Percentiles rank a stretch among this genome's conserved stretches.
Conservation (phyloP, 1,284 basidiomycete species). For the Cutaneotrichosporon spelunceum region DNA sequence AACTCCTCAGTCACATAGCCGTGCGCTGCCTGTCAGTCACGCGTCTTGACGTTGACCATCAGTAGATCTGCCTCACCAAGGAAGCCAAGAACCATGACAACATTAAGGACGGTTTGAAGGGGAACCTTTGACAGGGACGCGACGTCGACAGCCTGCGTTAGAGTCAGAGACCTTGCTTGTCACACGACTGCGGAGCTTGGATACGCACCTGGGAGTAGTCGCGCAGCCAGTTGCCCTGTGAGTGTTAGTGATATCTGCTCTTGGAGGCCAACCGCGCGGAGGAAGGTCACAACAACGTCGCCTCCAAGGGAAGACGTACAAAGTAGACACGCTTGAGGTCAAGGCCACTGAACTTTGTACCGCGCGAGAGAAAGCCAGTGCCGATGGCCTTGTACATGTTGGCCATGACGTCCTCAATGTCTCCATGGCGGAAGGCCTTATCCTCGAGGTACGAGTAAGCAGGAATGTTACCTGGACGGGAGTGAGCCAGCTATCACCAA, state of each 20-base stretch:
- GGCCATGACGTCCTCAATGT: conserved; percentile 60
- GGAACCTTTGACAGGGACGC: conserved; percentile 67
- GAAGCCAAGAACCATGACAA: conserved; percentile 86
- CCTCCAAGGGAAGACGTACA: conserved; percentile 11
- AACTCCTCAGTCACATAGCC: conserved; percentile 61
- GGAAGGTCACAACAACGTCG: background rate
- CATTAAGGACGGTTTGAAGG: conserved; percentile 76
- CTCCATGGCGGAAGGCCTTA: conserved; percentile 77
- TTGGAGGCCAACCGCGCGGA: background rate
- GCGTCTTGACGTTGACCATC: background rate
- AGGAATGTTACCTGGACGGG: conserved; percentile 46
- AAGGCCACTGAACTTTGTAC: conserved; percentile 61
- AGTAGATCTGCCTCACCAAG: conserved; percentile 15
- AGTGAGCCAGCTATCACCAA: background rate
- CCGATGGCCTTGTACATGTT: conserved; percentile 62
- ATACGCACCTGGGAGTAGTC: conserved; percentile 61
- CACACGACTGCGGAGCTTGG: background rate
- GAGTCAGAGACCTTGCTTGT: background rate
- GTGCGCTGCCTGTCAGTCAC: conserved; percentile 16
- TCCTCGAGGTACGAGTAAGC: conserved; percentile 54
- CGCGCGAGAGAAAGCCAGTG: conserved; percentile 63
- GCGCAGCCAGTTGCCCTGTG: conserved; percentile 58
- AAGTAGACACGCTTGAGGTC: conserved; percentile 54
- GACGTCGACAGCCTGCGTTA: conserved; percentile 72
- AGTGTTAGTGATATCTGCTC: background rate